Evolutionary conservation across 176 grass and related monocot species (phyloP).

Genomic region (Aegilops bicornis): DNA sequence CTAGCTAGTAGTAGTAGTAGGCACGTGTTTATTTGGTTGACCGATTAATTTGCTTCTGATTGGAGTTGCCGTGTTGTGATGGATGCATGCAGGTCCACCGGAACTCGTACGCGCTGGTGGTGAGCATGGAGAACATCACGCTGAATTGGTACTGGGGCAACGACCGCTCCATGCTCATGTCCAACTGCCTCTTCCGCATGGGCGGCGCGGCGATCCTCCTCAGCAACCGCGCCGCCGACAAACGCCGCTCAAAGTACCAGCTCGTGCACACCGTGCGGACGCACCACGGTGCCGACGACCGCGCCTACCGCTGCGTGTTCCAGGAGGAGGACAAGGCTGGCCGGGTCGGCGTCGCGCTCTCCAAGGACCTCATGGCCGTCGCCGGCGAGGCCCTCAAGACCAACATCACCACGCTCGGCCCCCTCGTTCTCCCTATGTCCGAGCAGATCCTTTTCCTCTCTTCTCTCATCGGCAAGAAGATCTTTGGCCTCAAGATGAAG

Average conservation of each 20-base stretch:
- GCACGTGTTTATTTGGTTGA: not conserved
- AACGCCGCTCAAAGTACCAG: slow-evolving; percentile 74
- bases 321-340: slow-evolving; percentile 66
- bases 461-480: slow-evolving; percentile 39
- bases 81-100: slow-evolving; percentile 54
- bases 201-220: slow-evolving; percentile 88
- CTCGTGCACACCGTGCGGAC: slow-evolving; percentile 82
- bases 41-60: not conserved
- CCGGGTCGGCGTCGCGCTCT: slow-evolving; percentile 58
- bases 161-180: slow-evolving; percentile 90
- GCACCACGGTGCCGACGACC: slow-evolving; percentile 63
- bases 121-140: slow-evolving; percentile 98
- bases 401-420: slow-evolving; percentile 89
- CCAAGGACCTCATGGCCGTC: slow-evolving; percentile 90
- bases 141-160: slow-evolving; percentile 96
- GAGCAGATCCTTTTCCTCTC: slow-evolving; percentile 77
- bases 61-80: too few species aligned
- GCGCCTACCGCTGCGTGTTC: slow-evolving; percentile 69
- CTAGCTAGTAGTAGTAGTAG: too few species aligned
- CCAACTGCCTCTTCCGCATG: slow-evolving; percentile 96
- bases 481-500: slow-evolving; percentile 39
- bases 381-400: slow-evolving; percentile 70
- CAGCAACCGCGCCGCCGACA: slow-evolving; percentile 47
- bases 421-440: slow-evolving; percentile 81
- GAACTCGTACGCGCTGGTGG: slow-evolving; percentile 87